Evolutionary conservation across 2,329 filamentous ascomycete species (phyloP), one percentile per base, ranked within the genome.

Genomic region (Alternaria brassicae): DNA sequence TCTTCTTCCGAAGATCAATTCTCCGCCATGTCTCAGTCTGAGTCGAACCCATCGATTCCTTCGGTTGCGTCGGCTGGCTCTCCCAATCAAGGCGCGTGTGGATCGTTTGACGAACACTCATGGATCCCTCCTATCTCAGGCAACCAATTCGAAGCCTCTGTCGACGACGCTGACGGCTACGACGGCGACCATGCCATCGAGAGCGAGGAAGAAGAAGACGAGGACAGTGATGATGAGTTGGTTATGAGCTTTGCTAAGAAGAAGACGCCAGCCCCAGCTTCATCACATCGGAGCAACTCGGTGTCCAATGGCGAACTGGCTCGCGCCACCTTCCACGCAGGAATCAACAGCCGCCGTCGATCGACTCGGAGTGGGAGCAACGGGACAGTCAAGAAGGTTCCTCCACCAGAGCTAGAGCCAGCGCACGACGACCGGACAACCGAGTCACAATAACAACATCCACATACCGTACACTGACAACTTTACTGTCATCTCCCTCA

Each of bases 11-110:
- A 83, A 39, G 79, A 80, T 50, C 78, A 79, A 41, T 80, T 84
- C 51, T 79, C 78, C 12, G 80, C 80, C 36, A 81, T 82, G 59
- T 83, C 82, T 23, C 81, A 82, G 65, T 82, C 81, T 5, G 80
- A 81, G 8, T 83, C 81, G 9, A 81, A 83, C 56, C 82, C 82
- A 10, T 84, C 82, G 1, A 82, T 84, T 23, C 82, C 82, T 2
- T 84, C 82, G 8, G 78, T 82, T 15, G 78, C 79, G n/a, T 83
- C 82, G 2, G 80, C 80, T 36, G 77, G 76, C 36, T 83, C 82
- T 0, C 83, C 81, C 8, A 78, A 77, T 17, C 74, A 76, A 37
- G 76, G 78, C 34, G 76, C 77, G 7, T 74, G 73, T 50, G 61
- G 56, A 6, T 56, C 59, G 15, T 56, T 67, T 32, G 64, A 71